Base-by-base conservation (phyloP, 1,139 yeast genomes). In the Saccharomycopsis phalli region DNA sequence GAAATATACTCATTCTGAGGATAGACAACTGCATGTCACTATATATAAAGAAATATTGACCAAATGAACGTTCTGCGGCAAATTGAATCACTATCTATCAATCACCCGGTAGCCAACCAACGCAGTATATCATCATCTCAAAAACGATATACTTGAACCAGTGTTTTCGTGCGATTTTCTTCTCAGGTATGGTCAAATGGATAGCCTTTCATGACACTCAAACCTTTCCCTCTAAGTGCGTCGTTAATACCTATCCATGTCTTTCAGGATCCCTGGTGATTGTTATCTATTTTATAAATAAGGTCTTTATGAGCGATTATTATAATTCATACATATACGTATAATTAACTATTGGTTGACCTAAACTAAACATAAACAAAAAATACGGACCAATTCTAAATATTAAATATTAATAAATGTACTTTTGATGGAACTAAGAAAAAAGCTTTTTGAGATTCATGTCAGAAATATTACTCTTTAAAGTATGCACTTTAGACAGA, bases 81-180 rank as follows among this genome's bases (percentile, higher is more conserved):
- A 18, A 77, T 81, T 0, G 81, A 80, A 0, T 79, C 80, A 0
- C 54, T 63, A 2, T 68, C 81, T n/a, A n/a, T n/a, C n/a, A n/a
- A n/a, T n/a, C n/a, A n/a, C n/a, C n/a, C n/a, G n/a, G n/a, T n/a
- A n/a, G n/a, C n/a, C n/a, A n/a, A n/a, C n/a, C n/a, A n/a, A n/a
- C n/a, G n/a, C n/a, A 74, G 54, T 69, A 69, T 44, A 75, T 71
- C 46, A 66, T 75, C 43, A 69, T 75, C 13, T 67, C 74, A 20
- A 58, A 73, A 47, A 81, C 75, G 51, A 69, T 76, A 17, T 74
- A 71, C 46, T 76, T 78, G 3, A 61, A 61, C 18, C 76, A 71
- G 48, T 48, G 73, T 1, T 74, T 73, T 45, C 62, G 68, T 25
- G 69, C 67, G 0, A 53, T 72, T 14, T 63, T 68, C 4, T 71